phyloP scores from a whole-genome alignment of 1,284 basidiomycete genomes.

The Rhodotorula mucilaginosa region DNA sequence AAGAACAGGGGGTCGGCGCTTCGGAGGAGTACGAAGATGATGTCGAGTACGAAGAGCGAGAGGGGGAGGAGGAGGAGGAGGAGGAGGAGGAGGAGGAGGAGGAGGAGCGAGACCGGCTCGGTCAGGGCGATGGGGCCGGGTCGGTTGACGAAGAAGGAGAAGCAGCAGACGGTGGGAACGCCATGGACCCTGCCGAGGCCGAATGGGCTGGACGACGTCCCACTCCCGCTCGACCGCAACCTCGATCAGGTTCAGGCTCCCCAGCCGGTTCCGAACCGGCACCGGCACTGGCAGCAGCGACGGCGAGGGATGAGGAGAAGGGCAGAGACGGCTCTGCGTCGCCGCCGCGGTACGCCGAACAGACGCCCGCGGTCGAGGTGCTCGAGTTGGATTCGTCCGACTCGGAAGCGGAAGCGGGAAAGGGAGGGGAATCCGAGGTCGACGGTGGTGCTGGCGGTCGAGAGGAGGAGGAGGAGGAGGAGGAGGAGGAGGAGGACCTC shows the following conservation, averaged over 20 bases:
- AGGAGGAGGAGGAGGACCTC: background rate
- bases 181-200: constrained; percentile 2
- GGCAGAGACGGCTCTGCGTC: background rate
- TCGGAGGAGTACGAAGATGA: background rate
- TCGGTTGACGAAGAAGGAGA: no score
- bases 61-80: background rate
- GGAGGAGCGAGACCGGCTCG: background rate
- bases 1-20: background rate
- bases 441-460: background rate
- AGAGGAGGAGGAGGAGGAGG: background rate
- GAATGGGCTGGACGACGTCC: constrained; percentile 2
- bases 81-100: background rate
- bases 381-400: constrained; percentile 1
- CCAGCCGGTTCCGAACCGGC: no score
- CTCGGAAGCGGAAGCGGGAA: background rate
- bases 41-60: background rate
- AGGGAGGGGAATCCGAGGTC: background rate
- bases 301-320: background rate
- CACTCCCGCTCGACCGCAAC: no score
- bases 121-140: no score
- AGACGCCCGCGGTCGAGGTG: background rate
- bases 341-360: background rate
- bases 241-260: no score
- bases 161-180: background rate
- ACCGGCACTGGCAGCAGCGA: background rate